Conservation (phyloP, 208 protist genomes). For the Acanthamoeba rhysodes region DNA sequence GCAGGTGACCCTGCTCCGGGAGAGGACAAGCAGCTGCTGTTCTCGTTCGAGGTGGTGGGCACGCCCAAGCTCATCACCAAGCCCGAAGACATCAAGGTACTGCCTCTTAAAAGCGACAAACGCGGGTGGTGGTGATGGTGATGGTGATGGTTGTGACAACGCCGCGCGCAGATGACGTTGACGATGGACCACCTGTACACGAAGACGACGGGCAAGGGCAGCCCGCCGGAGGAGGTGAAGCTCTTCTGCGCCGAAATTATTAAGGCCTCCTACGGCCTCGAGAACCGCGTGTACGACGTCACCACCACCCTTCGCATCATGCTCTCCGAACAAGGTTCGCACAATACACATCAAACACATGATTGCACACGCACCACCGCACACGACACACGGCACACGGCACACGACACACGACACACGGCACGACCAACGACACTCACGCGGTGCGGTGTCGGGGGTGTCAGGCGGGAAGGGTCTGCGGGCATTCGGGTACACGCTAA, state of each 20-base stretch:
- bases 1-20: constrained; percentile 8
- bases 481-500: constrained; percentile 27
- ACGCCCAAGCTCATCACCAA: constrained; percentile 37
- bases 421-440: too few relatives aligned
- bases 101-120: too few relatives aligned
- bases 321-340: constrained; percentile 31
- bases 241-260: constrained; percentile 20
- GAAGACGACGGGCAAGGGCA: constrained; percentile 15
- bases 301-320: constrained; percentile 36
- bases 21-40: constrained; percentile 44
- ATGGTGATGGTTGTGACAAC: neutral
- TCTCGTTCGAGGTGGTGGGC: constrained; percentile 63
- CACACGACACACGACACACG: neutral
- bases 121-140: too few relatives aligned
- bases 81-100: constrained; percentile 34
- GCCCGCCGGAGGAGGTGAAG: neutral
- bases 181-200: constrained; percentile 59
- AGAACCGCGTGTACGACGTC: constrained; percentile 34
- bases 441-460: too few relatives aligned
- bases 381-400: too few relatives aligned
- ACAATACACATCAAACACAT: too few relatives aligned
- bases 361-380: too few relatives aligned
- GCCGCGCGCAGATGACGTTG: constrained; percentile 17
- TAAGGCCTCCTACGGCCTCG: constrained; percentile 43
- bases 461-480: constrained; percentile 17